A percentile compares a stretch with the other conserved stretches of the same genome.
phyloP scores from a whole-genome alignment of 2,329 filamentous ascomycete species.

The Pseudogymnoascus sp. region DNA sequence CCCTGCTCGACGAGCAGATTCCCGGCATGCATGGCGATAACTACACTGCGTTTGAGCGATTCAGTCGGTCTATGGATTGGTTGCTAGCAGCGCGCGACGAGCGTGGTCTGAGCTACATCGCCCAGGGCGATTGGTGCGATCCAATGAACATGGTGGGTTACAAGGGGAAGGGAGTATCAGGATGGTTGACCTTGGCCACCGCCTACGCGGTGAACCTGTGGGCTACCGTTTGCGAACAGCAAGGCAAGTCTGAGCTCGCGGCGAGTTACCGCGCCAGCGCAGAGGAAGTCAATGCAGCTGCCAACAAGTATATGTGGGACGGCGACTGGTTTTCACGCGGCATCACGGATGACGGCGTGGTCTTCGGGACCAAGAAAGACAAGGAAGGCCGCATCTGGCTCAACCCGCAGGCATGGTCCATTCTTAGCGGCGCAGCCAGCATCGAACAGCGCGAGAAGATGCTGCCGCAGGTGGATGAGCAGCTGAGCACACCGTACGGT shows the following conservation, averaged over 20 bases:
- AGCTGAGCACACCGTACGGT: slow-evolving; percentile 47
- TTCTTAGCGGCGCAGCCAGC: slow-evolving; percentile 45
- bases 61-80: slow-evolving; percentile 52
- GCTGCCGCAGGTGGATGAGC: slow-evolving; percentile 42
- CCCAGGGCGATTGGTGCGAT: slow-evolving; percentile 54
- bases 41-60: slow-evolving; percentile 46
- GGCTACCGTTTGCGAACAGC: slow-evolving; percentile 44
- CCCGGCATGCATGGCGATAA: slow-evolving; percentile 36
- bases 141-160: slow-evolving; percentile 58
- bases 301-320: slow-evolving; percentile 47
- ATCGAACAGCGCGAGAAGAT: slow-evolving; percentile 37
- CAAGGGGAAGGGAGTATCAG: slow-evolving; percentile 50
- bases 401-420: slow-evolving; percentile 50
- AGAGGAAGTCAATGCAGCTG: slow-evolving; percentile 41
- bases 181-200: slow-evolving; percentile 51
- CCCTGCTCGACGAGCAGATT: slow-evolving; percentile 39
- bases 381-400: slow-evolving; percentile 51
- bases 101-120: slow-evolving; percentile 49
- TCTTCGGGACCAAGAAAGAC: slow-evolving; percentile 45
- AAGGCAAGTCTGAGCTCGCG: slow-evolving; percentile 35
- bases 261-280: slow-evolving; percentile 39
- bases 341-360: slow-evolving; percentile 48
- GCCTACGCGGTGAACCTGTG: slow-evolving; percentile 46
- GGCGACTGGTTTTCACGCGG: slow-evolving; percentile 51
- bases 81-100: slow-evolving; percentile 43